Conservation (phyloP, 2,329 filamentous ascomycete genomes). For the Sphaerulina vaccinii region DNA sequence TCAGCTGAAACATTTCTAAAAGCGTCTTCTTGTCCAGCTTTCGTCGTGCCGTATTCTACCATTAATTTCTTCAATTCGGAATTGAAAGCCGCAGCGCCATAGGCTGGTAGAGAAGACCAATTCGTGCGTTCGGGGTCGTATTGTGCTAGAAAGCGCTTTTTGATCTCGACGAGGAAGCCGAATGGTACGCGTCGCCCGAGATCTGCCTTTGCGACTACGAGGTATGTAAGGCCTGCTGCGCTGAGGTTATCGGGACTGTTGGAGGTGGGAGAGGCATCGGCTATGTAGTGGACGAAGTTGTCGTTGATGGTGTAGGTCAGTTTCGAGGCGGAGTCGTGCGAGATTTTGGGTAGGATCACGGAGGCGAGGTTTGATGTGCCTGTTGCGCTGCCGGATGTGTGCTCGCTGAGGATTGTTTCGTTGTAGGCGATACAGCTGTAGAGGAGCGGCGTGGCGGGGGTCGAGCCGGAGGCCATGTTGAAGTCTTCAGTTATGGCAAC, state of each 20-base stretch:
- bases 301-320: slow-evolving; percentile 83
- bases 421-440: slow-evolving; percentile 88
- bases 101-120: slow-evolving; percentile 76
- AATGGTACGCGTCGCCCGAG: slow-evolving; percentile 88
- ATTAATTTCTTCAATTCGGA: slow-evolving; percentile 72
- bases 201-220: slow-evolving; percentile 79
- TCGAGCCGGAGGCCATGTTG: slow-evolving; percentile 40
- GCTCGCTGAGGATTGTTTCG: slow-evolving; percentile 88
- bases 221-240: slow-evolving; percentile 79
- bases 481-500: neutral
- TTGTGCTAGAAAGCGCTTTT: slow-evolving; percentile 75
- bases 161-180: slow-evolving; percentile 86
- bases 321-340: slow-evolving; percentile 76
- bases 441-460: slow-evolving; percentile 38
- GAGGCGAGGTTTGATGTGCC: slow-evolving; percentile 85
- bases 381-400: slow-evolving; percentile 79
- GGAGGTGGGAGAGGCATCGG: slow-evolving; percentile 58
- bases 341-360: slow-evolving; percentile 92
- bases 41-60: slow-evolving; percentile 78
- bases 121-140: slow-evolving; percentile 68
- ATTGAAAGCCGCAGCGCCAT: slow-evolving; percentile 89
- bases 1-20: slow-evolving; percentile 80
- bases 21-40: slow-evolving; percentile 73
- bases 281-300: slow-evolving; percentile 93
- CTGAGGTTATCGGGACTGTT: slow-evolving; percentile 33